Percentiles rank a stretch among this genome's conserved stretches.
Conservation (phyloP, 2,329 filamentous ascomycete species). For the Aspergillus terreus region DNA sequence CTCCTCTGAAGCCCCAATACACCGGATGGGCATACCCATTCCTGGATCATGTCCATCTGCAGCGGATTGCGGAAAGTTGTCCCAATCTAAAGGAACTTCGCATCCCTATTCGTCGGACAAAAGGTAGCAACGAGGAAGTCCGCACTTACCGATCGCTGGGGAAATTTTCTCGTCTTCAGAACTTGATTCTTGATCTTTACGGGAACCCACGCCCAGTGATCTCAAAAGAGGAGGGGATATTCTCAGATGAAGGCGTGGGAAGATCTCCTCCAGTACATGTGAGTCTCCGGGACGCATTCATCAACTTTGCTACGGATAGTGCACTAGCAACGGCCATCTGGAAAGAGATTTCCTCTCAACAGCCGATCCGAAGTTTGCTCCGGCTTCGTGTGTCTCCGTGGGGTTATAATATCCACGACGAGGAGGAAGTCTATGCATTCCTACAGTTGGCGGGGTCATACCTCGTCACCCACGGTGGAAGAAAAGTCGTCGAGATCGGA, state of each 20-base stretch:
- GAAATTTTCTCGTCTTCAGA: background rate
- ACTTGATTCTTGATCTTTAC: conserved; percentile 6
- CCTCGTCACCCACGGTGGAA: background rate
- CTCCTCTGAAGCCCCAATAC: background rate
- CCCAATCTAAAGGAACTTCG: conserved; percentile 4
- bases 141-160: conserved; percentile 2
- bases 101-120: conserved; percentile 1
- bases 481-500: background rate
- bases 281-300: background rate
- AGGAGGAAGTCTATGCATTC: background rate
- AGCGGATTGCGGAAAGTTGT: background rate
- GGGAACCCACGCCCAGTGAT: background rate
- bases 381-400: background rate
- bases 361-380: background rate
- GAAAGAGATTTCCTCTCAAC: background rate
- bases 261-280: background rate
- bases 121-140: conserved; percentile 1
- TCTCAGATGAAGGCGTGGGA: background rate
- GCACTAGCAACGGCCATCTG: conserved; percentile 1
- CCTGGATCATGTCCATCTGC: background rate
- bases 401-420: background rate
- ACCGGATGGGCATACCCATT: background rate
- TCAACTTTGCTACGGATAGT: background rate
- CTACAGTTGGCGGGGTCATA: background rate
- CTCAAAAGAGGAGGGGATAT: background rate